Conservation (phyloP, 2,329 filamentous ascomycete genomes). For the Xylariaceae sp. region DNA sequence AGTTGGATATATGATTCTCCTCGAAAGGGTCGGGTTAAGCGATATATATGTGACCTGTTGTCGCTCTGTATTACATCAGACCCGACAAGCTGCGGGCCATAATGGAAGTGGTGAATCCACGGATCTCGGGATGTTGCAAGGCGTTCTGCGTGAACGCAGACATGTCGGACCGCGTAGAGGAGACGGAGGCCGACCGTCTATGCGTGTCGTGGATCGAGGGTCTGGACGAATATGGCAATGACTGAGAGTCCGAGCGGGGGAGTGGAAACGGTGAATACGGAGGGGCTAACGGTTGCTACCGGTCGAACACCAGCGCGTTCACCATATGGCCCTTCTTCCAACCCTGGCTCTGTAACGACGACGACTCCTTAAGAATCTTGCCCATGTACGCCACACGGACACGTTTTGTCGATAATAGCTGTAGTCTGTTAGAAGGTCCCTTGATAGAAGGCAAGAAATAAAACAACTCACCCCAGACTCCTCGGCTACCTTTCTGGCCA, state of each 20-base stretch:
- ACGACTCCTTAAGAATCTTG: constrained; percentile 71
- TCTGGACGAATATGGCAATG: background rate
- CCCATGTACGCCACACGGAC: constrained; percentile 81
- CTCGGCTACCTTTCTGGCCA: constrained; percentile 65
- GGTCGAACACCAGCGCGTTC: constrained; percentile 71
- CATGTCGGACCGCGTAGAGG: background rate
- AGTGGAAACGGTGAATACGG: background rate
- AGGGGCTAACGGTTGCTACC: constrained; percentile 36
- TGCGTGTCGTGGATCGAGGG: background rate
- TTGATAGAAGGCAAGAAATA: background rate
- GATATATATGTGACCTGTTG: no score
- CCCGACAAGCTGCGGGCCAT: background rate
- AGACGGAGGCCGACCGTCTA: no score
- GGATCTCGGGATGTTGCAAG: background rate
- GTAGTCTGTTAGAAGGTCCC: constrained; percentile 5
- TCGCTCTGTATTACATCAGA: background rate
- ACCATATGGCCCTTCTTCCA: constrained; percentile 77
- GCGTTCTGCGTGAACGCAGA: background rate
- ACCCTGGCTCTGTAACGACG: constrained; percentile 68
- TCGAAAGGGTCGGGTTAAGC: no score
- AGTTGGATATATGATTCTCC: no score
- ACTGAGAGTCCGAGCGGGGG: no score
- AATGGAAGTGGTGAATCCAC: background rate
- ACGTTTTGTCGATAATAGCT: constrained; percentile 62
- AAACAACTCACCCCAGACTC: constrained; percentile 61